Percentiles rank a stretch among this genome's conserved stretches.
Conservation (phyloP, 768 basidiomycete genomes). For the Pleurotus platypus region DNA sequence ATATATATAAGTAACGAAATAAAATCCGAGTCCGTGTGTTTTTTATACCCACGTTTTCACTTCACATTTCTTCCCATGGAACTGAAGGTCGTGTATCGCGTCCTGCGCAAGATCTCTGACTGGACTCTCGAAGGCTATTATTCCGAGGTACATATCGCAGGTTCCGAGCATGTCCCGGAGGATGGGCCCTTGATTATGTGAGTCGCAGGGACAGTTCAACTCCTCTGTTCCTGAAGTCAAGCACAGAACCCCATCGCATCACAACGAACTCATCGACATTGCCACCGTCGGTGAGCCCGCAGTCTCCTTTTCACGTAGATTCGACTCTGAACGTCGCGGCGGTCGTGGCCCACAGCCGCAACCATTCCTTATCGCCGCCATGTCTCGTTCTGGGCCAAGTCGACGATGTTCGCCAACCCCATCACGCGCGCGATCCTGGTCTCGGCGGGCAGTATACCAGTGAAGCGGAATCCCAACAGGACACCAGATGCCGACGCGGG, state of each 20-base stretch:
- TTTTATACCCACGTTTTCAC: neutral
- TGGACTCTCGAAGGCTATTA: slow-evolving; percentile 62
- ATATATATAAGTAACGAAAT: too few species aligned
- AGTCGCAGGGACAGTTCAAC: slow-evolving; percentile 13
- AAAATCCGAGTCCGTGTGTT: too few species aligned
- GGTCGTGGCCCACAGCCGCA: slow-evolving; percentile 28
- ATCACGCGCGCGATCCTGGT: slow-evolving; percentile 45
- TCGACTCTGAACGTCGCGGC: neutral
- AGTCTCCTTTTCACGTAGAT: neutral
- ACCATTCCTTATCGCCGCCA: slow-evolving; percentile 57
- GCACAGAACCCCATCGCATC: slow-evolving; percentile 53
- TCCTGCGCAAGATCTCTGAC: slow-evolving; percentile 58
- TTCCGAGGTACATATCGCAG: slow-evolving; percentile 54
- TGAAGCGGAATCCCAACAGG: slow-evolving; percentile 54
- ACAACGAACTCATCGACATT: slow-evolving; percentile 69
- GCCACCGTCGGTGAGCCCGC: slow-evolving; percentile 34
- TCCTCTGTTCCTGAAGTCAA: too few species aligned
- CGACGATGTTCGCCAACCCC: slow-evolving; percentile 61
- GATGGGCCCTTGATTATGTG: slow-evolving; percentile 62
- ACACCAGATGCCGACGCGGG: neutral
- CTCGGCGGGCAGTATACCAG: slow-evolving; percentile 71
- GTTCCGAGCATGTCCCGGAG: slow-evolving; percentile 50
- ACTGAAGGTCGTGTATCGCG: slow-evolving; percentile 51
- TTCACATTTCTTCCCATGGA: slow-evolving; percentile 29
- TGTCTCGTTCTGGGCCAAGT: slow-evolving; percentile 71